Evolutionary conservation across 371 early-diverging fungal species (phyloP).

Genomic region (Haplosporangium sp.): DNA sequence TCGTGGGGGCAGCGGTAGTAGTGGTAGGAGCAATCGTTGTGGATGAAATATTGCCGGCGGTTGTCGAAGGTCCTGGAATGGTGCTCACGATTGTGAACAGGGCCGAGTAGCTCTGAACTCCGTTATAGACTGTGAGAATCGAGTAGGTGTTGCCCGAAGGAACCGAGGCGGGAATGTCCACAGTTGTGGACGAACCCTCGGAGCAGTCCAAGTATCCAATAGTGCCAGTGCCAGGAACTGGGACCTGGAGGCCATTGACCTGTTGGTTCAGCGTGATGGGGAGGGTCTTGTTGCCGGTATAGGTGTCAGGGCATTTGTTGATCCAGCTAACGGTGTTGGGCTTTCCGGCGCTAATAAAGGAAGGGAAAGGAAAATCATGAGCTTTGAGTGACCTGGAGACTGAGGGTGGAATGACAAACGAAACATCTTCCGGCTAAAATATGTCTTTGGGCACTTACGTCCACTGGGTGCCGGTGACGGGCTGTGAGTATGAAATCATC

Average conservation of each 20-base stretch:
- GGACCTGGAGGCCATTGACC: constrained; percentile 55
- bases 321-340: constrained; percentile 59
- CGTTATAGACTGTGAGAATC: constrained; percentile 37
- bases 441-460: constrained; percentile 23
- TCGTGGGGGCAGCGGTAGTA: background rate
- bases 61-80: constrained; percentile 5
- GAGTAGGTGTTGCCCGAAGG: constrained; percentile 58
- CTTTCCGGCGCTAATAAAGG: constrained; percentile 41
- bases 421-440: background rate
- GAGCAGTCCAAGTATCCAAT: constrained; percentile 50
- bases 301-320: constrained; percentile 50
- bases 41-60: constrained; percentile 9
- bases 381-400: background rate
- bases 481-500: constrained; percentile 53
- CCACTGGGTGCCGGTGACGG: constrained; percentile 57
- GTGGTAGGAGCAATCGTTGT: constrained; percentile 17
- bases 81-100: constrained; percentile 34
- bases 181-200: constrained; percentile 45
- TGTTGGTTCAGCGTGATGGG: constrained; percentile 60
- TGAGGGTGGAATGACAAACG: too few relatives aligned
- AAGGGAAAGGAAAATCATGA: background rate
- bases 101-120: constrained; percentile 33
- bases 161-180: constrained; percentile 56
- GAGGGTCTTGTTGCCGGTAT: constrained; percentile 50
- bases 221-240: constrained; percentile 39